phyloP scores from a whole-genome alignment of 495 filamentous ascomycete species.

The Amphirosellinia nigrospora region DNA sequence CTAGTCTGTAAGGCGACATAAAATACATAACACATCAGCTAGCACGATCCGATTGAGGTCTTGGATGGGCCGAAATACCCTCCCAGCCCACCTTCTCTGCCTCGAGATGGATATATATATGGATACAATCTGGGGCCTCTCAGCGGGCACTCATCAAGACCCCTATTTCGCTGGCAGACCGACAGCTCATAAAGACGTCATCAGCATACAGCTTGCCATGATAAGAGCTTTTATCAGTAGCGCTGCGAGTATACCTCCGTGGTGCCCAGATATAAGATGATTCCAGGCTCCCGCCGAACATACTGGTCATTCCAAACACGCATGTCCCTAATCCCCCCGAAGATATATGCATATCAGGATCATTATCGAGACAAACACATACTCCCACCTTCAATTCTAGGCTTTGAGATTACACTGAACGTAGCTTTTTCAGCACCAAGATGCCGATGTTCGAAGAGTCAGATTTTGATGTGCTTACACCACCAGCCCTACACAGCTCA shows the following conservation, averaged over 20 bases:
- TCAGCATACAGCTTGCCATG: slow-evolving; percentile 5
- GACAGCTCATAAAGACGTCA: slow-evolving; percentile 19
- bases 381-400: neutral
- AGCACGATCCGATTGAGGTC: slow-evolving; percentile 2
- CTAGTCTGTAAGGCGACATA: slow-evolving; percentile 6
- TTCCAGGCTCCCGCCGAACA: slow-evolving; percentile 19
- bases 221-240: slow-evolving; percentile 18
- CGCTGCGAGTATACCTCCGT: neutral
- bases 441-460: slow-evolving; percentile 70
- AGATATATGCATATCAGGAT: neutral
- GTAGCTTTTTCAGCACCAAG: slow-evolving; percentile 36
- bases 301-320: slow-evolving; percentile 2
- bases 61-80: slow-evolving; percentile 15
- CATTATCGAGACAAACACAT: neutral
- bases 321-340: neutral
- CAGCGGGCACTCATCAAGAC: slow-evolving; percentile 15
- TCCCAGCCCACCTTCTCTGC: slow-evolving; percentile 14
- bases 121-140: slow-evolving; percentile 16
- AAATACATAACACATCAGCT: slow-evolving; percentile 10
- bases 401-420: neutral
- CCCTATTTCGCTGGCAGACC: slow-evolving; percentile 11
- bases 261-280: slow-evolving; percentile 21
- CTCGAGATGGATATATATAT: slow-evolving; percentile 17
- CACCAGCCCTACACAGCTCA: slow-evolving; percentile 38
- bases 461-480: slow-evolving; percentile 55